Conservation (phyloP, 305 asterid species). For the Plantago coronopus region DNA sequence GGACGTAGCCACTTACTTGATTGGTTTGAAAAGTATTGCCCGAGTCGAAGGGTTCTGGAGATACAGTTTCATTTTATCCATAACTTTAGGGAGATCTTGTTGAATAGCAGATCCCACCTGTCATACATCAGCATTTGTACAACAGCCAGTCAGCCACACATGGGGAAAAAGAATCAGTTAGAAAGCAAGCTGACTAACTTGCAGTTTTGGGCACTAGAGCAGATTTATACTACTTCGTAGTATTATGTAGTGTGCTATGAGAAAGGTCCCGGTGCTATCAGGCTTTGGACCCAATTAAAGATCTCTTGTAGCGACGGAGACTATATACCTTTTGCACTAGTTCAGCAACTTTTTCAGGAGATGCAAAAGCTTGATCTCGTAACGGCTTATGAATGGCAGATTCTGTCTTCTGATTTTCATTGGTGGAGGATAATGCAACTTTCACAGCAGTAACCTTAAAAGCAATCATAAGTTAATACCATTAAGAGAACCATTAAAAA, state of each 20-base stretch:
- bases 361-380: slow-evolving; percentile 91
- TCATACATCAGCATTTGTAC: slow-evolving; percentile 10
- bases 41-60: slow-evolving; percentile 92
- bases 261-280: neutral
- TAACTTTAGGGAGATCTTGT: slow-evolving; percentile 75
- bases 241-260: neutral
- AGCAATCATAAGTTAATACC: slow-evolving; percentile 13
- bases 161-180: neutral
- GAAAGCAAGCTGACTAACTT: neutral
- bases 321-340: slow-evolving; percentile 74
- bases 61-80: slow-evolving; percentile 91
- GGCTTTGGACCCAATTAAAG: neutral
- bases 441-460: slow-evolving; percentile 90
- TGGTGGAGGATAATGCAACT: slow-evolving; percentile 69
- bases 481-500: slow-evolving; percentile 10
- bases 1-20: slow-evolving; percentile 52
- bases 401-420: slow-evolving; percentile 54
- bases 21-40: slow-evolving; percentile 90
- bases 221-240: neutral
- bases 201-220: neutral
- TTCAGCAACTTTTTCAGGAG: slow-evolving; percentile 89
- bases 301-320: neutral
- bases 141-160: neutral
- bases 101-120: slow-evolving; percentile 79
- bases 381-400: slow-evolving; percentile 74